Conservation (phyloP, 306 rosid species). For the Cicer cuneatum region DNA sequence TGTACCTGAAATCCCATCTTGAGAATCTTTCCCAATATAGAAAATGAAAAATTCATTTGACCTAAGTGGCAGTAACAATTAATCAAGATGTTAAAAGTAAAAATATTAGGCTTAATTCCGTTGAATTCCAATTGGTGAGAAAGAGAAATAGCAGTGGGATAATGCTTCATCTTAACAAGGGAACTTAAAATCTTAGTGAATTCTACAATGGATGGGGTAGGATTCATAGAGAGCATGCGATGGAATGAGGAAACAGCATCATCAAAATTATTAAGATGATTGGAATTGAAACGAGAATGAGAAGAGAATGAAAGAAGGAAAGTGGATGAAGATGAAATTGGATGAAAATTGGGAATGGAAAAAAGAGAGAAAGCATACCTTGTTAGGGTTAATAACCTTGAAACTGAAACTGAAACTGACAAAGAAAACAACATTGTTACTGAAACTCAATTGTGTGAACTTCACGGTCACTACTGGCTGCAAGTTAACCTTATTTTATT, state of each 20-base stretch:
- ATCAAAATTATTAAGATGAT: no score
- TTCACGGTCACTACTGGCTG: no score
- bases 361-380: no score
- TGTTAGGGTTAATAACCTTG: no score
- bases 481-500: no score
- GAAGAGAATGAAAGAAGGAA: no score
- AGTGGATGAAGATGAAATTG: no score
- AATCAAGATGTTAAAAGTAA: background rate
- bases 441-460: no score
- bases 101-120: background rate
- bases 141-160: background rate
- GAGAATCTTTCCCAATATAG: background rate
- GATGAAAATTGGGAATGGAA: no score
- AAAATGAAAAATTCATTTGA: background rate
- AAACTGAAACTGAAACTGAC: no score
- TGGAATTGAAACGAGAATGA: no score
- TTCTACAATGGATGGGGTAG: background rate
- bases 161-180: background rate
- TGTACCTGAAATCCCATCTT: background rate
- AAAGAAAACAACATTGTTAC: no score
- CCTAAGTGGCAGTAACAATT: constrained; percentile 4
- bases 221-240: background rate
- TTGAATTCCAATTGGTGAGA: background rate
- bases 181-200: background rate
- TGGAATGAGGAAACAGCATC: background rate